These are phyloP conservation scores for Epithemia pelagica DNA, from an alignment of 108 stramenopile species.

Conservation along the genomic window DNA sequence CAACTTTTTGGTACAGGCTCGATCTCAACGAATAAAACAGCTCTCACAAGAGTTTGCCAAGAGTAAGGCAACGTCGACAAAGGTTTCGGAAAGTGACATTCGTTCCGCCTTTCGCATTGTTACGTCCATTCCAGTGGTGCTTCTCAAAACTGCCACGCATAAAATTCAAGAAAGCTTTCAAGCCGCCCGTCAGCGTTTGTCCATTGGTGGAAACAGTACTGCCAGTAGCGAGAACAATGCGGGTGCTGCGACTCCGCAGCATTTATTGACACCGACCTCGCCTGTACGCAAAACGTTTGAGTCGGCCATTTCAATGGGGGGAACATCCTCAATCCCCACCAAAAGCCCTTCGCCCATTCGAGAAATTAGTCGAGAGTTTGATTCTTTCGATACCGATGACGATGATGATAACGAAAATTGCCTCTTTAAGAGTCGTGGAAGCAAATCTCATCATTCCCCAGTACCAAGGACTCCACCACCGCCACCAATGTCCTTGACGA, in stretches of 20 bases:
- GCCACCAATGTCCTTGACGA: neutral
- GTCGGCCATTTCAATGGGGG: neutral
- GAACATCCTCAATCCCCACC: neutral
- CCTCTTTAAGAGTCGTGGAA: too few relatives aligned
- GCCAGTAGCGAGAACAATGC: neutral
- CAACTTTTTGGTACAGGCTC: constrained; percentile 49
- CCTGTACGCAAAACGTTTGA: neutral
- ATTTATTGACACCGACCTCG: neutral
- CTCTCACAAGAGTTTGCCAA: constrained; percentile 7
- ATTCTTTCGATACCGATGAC: neutral
- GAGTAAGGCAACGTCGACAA: constrained; percentile 11
- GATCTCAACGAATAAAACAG: constrained; percentile 17
- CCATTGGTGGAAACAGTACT: constrained; percentile 1
- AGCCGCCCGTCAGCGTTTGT: constrained; percentile 23
- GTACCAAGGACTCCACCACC: neutral
- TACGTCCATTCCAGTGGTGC: constrained; percentile 27
- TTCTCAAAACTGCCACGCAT: constrained; percentile 31
- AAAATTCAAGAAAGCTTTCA: constrained; percentile 27
- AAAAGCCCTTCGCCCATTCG: neutral
- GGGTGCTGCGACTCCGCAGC: neutral
- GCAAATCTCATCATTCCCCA: neutral
- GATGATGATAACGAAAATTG: neutral
- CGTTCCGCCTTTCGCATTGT: constrained; percentile 39
- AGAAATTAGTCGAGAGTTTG: neutral
- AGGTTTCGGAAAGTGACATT: constrained; percentile 9